Percentiles rank a stretch among this genome's conserved stretches.
Conservation (phyloP, 2,329 filamentous ascomycete genomes). For the Stachybotrys echinatus region DNA sequence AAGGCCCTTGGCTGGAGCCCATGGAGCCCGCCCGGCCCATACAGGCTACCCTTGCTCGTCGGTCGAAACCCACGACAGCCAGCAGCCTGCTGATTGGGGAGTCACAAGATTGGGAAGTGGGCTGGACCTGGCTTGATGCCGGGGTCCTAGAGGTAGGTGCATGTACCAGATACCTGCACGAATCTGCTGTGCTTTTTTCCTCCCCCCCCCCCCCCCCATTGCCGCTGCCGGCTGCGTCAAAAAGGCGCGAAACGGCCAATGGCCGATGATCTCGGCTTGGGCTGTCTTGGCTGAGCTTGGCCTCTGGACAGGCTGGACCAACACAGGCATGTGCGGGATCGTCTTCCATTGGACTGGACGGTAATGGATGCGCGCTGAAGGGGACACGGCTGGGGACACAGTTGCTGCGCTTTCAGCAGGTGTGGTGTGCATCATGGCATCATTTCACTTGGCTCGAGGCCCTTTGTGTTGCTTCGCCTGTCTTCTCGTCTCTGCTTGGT, state of each 20-base stretch:
- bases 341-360: background rate
- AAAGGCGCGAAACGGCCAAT: background rate
- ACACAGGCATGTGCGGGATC: background rate
- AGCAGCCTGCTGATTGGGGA: constrained; percentile 3
- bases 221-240: background rate
- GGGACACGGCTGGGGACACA: background rate
- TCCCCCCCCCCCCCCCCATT: background rate
- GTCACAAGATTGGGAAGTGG: constrained; percentile 1
- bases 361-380: background rate
- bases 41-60: background rate
- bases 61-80: background rate
- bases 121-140: background rate
- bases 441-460: background rate
- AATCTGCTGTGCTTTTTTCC: background rate
- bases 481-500: background rate
- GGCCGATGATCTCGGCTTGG: background rate
- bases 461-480: background rate
- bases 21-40: too few species aligned
- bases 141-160: background rate
- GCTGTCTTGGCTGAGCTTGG: background rate
- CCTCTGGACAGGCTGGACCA: background rate
- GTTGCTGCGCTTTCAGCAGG: background rate
- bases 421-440: background rate
- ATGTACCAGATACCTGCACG: background rate
- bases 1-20: background rate